Evolutionary conservation across 1,284 basidiomycete genomes (phyloP).

Genomic region (Vanrija sp.): DNA sequence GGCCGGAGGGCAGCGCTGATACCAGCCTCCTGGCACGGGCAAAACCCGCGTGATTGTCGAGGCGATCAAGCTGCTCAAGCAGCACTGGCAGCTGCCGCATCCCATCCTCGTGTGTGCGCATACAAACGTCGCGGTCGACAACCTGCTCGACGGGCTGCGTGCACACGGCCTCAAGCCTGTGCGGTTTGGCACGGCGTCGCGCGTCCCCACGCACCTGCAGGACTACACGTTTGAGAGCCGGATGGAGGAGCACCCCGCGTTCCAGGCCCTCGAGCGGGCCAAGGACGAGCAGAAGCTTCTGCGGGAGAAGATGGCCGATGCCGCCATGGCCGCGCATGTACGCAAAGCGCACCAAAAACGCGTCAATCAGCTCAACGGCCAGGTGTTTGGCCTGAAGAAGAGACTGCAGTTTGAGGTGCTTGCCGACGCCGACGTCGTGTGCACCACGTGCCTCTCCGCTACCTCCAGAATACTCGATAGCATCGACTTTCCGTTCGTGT

Average conservation of each 20-base stretch:
- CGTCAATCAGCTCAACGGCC: conserved; percentile 51
- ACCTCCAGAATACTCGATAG: conserved; percentile 53
- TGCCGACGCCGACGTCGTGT: conserved; percentile 68
- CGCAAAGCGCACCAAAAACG: conserved; percentile 40
- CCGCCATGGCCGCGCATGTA: conserved; percentile 18
- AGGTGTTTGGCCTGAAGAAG: conserved; percentile 23
- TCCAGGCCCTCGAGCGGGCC: conserved; percentile 51
- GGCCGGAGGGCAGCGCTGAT: conserved; percentile 1
- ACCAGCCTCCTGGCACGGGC: conserved; percentile 87
- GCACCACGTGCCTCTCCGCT: conserved; percentile 75
- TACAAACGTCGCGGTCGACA: conserved; percentile 93
- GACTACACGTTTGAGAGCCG: conserved; percentile 64
- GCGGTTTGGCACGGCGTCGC: conserved; percentile 66
- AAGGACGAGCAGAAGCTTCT: conserved; percentile 59
- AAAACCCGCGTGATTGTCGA: conserved; percentile 91
- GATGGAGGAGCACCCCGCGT: conserved; percentile 61
- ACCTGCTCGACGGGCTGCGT: conserved; percentile 67
- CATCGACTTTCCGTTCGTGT: conserved; percentile 87
- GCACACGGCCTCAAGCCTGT: conserved; percentile 65
- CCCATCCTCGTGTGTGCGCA: conserved; percentile 86
- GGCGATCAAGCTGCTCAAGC: conserved; percentile 74
- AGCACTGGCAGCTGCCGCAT: conserved; percentile 74
- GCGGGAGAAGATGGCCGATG: conserved; percentile 48
- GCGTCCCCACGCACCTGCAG: conserved; percentile 58
- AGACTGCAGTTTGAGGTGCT: conserved; percentile 55